phyloP scores from a whole-genome alignment of 106 monocot species.

The Amphibolis antarctica region DNA sequence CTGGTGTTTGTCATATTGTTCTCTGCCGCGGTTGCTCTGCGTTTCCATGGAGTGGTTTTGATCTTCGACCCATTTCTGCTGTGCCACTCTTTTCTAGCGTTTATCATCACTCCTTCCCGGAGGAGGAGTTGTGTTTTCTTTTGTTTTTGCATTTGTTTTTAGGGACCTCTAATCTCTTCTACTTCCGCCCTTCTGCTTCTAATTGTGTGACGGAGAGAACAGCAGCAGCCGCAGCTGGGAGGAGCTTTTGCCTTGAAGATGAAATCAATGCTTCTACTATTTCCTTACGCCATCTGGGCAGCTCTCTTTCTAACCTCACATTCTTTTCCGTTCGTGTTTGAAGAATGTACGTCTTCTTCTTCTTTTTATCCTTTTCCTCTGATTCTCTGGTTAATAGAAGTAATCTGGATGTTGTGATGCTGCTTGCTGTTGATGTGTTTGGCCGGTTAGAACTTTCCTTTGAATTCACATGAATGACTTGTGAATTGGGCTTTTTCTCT shows the following conservation, averaged over 20 bases:
- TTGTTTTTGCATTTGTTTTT: background rate
- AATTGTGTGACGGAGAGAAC: background rate
- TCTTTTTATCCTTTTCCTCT: background rate
- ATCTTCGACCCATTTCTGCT: background rate
- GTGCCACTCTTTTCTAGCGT: background rate
- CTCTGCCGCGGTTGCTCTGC: background rate
- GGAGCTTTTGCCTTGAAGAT: background rate
- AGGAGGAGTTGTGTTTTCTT: background rate
- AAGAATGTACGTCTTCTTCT: constrained; percentile 1
- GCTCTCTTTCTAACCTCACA: background rate
- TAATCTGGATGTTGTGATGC: too few species aligned
- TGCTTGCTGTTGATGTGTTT: too few species aligned
- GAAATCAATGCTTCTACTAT: background rate
- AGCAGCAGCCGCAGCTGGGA: background rate
- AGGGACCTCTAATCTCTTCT: background rate
- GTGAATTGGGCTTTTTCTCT: too few species aligned
- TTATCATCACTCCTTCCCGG: background rate
- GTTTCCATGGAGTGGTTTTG: background rate
- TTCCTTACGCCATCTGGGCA: constrained; percentile 1
- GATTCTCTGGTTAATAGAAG: background rate
- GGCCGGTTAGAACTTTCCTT: too few species aligned
- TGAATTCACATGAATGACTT: too few species aligned
- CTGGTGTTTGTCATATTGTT: too few species aligned
- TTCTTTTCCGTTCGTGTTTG: background rate
- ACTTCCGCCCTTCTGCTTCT: background rate